A percentile compares a stretch with the other conserved stretches of the same genome.
These are phyloP conservation scores for Aspergillus coremiiformis DNA, from an alignment of 495 filamentous ascomycete species.

Conservation along the genomic window DNA sequence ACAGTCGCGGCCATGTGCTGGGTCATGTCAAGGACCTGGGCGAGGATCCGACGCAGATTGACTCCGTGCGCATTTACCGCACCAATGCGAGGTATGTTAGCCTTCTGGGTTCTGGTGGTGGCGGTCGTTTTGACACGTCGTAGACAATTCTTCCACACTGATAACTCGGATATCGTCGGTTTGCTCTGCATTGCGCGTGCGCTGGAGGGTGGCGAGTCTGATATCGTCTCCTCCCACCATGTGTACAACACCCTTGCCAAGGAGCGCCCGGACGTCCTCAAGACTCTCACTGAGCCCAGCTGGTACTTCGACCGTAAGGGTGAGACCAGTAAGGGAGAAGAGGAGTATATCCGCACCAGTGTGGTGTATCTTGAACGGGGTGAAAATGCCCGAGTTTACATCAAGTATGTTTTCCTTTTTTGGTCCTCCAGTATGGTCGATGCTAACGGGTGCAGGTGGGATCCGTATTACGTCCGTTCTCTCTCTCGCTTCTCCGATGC, in stretches of 20 bases:
- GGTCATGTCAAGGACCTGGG: constrained; percentile 89
- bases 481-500: constrained; percentile 57
- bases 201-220: constrained; percentile 75
- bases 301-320: constrained; percentile 97
- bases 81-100: constrained; percentile 68
- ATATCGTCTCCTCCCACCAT: constrained; percentile 70
- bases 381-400: constrained; percentile 45
- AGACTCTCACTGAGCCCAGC: constrained; percentile 64
- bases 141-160: constrained; percentile 72
- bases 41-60: constrained; percentile 71
- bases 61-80: constrained; percentile 80
- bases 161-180: constrained; percentile 77
- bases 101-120: neutral
- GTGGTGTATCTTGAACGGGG: constrained; percentile 66
- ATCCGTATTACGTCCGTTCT: constrained; percentile 70
- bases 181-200: constrained; percentile 76
- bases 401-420: constrained; percentile 32
- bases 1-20: constrained; percentile 78
- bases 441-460: constrained; percentile 50
- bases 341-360: constrained; percentile 64
- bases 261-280: constrained; percentile 71
- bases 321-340: constrained; percentile 64
- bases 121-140: neutral
- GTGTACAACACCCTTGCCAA: constrained; percentile 73
- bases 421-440: neutral